Conservation (phyloP, 2,329 filamentous ascomycete species). For the Furcasterigmium sp. region DNA sequence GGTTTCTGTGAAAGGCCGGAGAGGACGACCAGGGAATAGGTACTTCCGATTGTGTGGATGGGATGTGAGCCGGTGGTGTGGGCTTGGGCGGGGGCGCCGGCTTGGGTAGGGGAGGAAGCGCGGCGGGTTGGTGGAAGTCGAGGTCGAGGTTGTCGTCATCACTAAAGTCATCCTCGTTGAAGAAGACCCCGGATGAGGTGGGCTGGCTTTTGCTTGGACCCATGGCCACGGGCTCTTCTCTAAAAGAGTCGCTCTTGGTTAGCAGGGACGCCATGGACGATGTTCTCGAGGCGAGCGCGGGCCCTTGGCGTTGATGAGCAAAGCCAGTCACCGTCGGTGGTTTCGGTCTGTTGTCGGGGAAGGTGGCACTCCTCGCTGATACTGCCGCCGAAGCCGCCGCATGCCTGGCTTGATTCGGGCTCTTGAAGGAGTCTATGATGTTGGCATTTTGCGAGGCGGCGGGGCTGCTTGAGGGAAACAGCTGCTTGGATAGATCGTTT, state of each 20-base stretch:
- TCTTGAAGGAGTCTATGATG: slow-evolving; percentile 45
- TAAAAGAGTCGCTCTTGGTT: slow-evolving; percentile 43
- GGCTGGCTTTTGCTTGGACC: slow-evolving; percentile 8
- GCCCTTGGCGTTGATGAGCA: slow-evolving; percentile 1
- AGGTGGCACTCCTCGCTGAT: slow-evolving; percentile 30
- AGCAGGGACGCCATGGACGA: slow-evolving; percentile 34
- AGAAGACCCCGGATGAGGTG: slow-evolving; percentile 41
- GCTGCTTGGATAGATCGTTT: slow-evolving; percentile 39
- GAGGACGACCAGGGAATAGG: slow-evolving; percentile 70
- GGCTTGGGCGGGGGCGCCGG: slow-evolving; percentile 19
- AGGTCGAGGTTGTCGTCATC: slow-evolving; percentile 72
- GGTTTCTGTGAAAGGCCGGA: slow-evolving; percentile 42
- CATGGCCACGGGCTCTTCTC: slow-evolving; percentile 24
- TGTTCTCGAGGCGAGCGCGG: slow-evolving; percentile 19
- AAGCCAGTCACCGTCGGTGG: slow-evolving; percentile 2
- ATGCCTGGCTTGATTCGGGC: slow-evolving; percentile 29
- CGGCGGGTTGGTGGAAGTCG: slow-evolving; percentile 56
- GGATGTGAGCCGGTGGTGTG: slow-evolving; percentile 18
- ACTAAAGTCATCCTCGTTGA: slow-evolving; percentile 80
- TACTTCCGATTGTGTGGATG: slow-evolving; percentile 12
- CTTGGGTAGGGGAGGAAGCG: slow-evolving; percentile 30
- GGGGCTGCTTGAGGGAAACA: slow-evolving; percentile 54
- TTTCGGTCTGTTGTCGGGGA: slow-evolving; percentile 13
- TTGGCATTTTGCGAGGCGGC: slow-evolving; percentile 34
- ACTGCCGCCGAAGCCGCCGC: slow-evolving; percentile 26